Evolutionary conservation across 1,139 yeast genomes (phyloP), one percentile per base, ranked within the genome.

Genomic region (Yamadazyma kanchanaburiensis): DNA sequence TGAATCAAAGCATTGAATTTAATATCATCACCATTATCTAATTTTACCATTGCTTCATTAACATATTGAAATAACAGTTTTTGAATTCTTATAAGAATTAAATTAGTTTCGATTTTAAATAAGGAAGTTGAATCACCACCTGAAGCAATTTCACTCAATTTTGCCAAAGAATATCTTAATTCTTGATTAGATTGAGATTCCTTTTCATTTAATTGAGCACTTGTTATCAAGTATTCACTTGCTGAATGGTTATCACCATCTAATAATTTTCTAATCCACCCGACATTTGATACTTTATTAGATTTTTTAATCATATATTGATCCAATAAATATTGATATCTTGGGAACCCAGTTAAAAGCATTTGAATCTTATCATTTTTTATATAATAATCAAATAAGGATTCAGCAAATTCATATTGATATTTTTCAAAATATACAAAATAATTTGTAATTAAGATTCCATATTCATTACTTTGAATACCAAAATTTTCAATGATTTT

Each of bases 191-290:
- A 62, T 28, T 74, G 60, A 10, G 59, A 53, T 12, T 71, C 77
- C 14, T 62, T 64, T 3, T 51, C 45, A n/a, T 54, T 49, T 6
- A 35, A 18, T 13, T 57, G 46, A 4, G 74, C 67, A 6, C 76
- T 65, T 4, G 52, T 43, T 2, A 59, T 38, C 15, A 86, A 58
- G 0, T 70, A 61, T 6, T 53, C 45, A 1, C 81, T 64, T 0
- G 89, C 91, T 3, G 53, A 47, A 4, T 37, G 39, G 47, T 69
- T 82, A 4, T 78, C 64, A 4, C 59, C 64, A 39, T 70, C 75
- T 22, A 74, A 50, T 12, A 86, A 53, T 34, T 81, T 74, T 35
- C 77, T 70, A 22, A 87, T 80, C 96, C 96, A 88, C 1, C 88
- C 70, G 26, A 86, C 70, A 25, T 69, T 60, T 4, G 76, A 73